phyloP scores from a whole-genome alignment of 2,329 filamentous ascomycete genomes.

The Epichloe bromicola region DNA sequence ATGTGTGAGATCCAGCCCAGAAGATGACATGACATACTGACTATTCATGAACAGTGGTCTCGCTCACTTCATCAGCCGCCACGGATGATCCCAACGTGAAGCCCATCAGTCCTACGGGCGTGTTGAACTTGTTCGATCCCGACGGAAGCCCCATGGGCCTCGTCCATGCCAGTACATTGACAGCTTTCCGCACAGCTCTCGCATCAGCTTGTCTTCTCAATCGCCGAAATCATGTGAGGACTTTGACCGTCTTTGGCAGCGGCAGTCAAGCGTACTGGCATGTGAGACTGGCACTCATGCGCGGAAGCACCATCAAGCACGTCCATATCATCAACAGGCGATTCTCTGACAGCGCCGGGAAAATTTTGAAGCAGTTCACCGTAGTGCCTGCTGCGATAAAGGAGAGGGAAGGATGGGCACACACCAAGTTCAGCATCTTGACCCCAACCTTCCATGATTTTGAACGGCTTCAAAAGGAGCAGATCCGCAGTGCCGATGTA shows the following conservation, averaged over 20 bases:
- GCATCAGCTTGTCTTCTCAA: slow-evolving; percentile 53
- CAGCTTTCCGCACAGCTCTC: slow-evolving; percentile 69
- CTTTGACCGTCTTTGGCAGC: slow-evolving; percentile 72
- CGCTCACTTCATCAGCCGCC: slow-evolving; percentile 34
- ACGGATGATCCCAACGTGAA: slow-evolving; percentile 15
- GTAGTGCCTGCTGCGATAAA: slow-evolving; percentile 30
- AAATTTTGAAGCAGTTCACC: slow-evolving; percentile 36
- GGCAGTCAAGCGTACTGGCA: slow-evolving; percentile 94
- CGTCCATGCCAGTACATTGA: slow-evolving; percentile 60
- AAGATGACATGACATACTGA: not conserved
- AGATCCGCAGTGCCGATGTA: slow-evolving; percentile 60
- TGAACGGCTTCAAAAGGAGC: slow-evolving; percentile 51
- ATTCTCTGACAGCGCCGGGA: slow-evolving; percentile 45
- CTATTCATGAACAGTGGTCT: slow-evolving; percentile 38
- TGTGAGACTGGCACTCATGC: slow-evolving; percentile 68
- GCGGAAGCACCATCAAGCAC: slow-evolving; percentile 55
- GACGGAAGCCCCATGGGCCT: slow-evolving; percentile 52
- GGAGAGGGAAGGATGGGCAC: slow-evolving; percentile 46
- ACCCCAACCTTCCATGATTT: slow-evolving; percentile 61
- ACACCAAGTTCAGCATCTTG: slow-evolving; percentile 53
- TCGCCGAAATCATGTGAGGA: slow-evolving; percentile 57
- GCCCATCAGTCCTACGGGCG: slow-evolving; percentile 43
- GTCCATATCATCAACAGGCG: slow-evolving; percentile 74
- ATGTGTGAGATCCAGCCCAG: too few species aligned
- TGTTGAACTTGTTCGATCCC: slow-evolving; percentile 54